Base-by-base conservation (phyloP, 1,139 yeast genomes). In the Geotrichum candidum region DNA sequence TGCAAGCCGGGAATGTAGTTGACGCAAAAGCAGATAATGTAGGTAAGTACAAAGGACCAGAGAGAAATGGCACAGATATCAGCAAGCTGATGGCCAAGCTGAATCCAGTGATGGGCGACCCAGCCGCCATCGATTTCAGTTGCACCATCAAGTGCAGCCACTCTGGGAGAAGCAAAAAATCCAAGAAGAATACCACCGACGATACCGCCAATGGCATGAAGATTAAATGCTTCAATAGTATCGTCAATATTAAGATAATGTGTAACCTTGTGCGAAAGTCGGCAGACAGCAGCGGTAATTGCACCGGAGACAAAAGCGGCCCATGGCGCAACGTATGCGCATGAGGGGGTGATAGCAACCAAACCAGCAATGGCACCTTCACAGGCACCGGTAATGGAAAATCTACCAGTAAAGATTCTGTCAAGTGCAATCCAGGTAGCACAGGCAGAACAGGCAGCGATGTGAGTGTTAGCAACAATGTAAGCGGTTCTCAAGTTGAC, bases 131-230 rank as follows among this genome's bases (percentile, higher is more conserved):
- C 82, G 71, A 89, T 96, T 57, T 80, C 88, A 15, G 96, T 86
- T 54, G 80, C 83, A 25, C 79, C 79, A 72, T 94, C 98, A 73
- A 91, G 87, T 11, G 97, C 97, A 66, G 92, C 83, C 59, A 94
- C 95, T 73, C 90, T 86, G 63, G 88, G 83, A 6, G 92, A 89
- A 13, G 91, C 97, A 72, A 94, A 91, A 3, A 94, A 72, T 0
- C 91, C 97, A 73, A 91, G 91, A 77, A 90, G 90, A 18, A 94
- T 65, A 56, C 92, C 80, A 0, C 99, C 98, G 57, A 94, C 82
- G 57, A 91, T 81, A 51, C 99, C 99, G 0, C 98, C 98, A 70
- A 94, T 82, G 60, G 97, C 98, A 86, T 94, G 99, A 84, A 92
- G 98, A 33, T 98, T 98, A 73, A 94, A 82, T 58, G 92, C 87